Base-by-base conservation (phyloP, 2,329 filamentous ascomycete species). In the Colletotrichum incanum region DNA sequence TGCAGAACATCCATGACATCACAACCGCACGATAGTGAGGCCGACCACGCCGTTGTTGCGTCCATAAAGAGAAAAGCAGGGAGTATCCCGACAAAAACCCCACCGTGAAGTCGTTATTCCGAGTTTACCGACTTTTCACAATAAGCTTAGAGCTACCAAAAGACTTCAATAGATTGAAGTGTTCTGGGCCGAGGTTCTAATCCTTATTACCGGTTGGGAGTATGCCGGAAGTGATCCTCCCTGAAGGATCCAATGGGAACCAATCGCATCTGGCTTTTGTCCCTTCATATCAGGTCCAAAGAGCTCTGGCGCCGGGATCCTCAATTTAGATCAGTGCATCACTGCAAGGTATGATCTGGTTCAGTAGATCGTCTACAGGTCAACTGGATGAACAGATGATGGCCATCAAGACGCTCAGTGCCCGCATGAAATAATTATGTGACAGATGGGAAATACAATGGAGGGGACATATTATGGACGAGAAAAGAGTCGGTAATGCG, bases 211-310 rank as follows among this genome's bases (percentile, higher is more conserved):
- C 26, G 23, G 59, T 54, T 41, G 43, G 65, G 58, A 55, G 45
- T 14, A 65, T 64, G 59, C 65, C 26, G 52, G 54, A n/a, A 72
- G 20, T 2, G 28, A 39, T 52, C 23, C 39, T 64, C 23, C 34
- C 11, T n/a, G 2, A 34, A 69, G 50, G 58, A 64, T 59, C 28
- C 11, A 18, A 45, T 39, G 59, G 69, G 52, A 37, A 0, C 69
- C 65, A 72, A 69, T 65, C 45, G 60, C 68, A 71, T 71, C 68
- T 71, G 18, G 47, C 20, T 3, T 5, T 16, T 41, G 4, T 31
- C 28, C 28, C 28, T 39, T 70, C 45, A 67, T 20, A 28, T 71
- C 18, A 54, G 54, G 31, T 50, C 26, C 54, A 54, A 20, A 18
- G 12, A 12, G 18, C 23, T 39, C n/a, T 31, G 43, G 43, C 7